Percentiles rank a stretch among this genome's conserved stretches.
phyloP scores from a whole-genome alignment of 148 eudicot species.

The Pharnaceum exiguum region DNA sequence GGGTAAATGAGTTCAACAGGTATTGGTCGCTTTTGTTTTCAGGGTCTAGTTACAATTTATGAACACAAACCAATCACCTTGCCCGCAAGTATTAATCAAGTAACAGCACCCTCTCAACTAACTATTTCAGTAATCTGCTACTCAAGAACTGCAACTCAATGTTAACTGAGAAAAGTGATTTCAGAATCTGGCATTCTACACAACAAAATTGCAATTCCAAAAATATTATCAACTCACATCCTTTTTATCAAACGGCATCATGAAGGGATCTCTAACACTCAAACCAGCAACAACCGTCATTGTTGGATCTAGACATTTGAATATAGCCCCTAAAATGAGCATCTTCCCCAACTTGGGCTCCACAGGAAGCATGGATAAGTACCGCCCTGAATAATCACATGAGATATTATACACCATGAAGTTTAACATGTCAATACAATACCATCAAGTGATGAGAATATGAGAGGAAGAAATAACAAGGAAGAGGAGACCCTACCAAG shows the following conservation, averaged over 20 bases:
- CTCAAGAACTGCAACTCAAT: not conserved
- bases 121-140: not conserved
- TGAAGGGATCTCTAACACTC: conserved; percentile 89
- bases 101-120: not conserved
- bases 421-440: not conserved
- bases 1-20: no score
- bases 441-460: not conserved
- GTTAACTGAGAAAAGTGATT: not conserved
- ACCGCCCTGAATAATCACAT: conserved; percentile 50
- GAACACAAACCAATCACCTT: no score
- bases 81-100: no score
- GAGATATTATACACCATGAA: not conserved
- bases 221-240: conserved; percentile 52
- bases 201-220: not conserved
- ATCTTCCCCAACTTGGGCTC: conserved; percentile 97
- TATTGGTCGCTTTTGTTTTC: no score
- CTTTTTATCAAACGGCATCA: conserved; percentile 86
- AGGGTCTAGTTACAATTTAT: no score
- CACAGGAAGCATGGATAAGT: conserved; percentile 86
- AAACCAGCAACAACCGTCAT: conserved; percentile 96
- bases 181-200: not conserved
- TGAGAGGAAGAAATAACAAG: not conserved
- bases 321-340: conserved; percentile 86
- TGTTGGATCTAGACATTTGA: conserved; percentile 88
- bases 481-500: conserved; percentile 43